Base-by-base conservation (phyloP, 164 flowering plant genomes). In the Echeveria elegans region DNA sequence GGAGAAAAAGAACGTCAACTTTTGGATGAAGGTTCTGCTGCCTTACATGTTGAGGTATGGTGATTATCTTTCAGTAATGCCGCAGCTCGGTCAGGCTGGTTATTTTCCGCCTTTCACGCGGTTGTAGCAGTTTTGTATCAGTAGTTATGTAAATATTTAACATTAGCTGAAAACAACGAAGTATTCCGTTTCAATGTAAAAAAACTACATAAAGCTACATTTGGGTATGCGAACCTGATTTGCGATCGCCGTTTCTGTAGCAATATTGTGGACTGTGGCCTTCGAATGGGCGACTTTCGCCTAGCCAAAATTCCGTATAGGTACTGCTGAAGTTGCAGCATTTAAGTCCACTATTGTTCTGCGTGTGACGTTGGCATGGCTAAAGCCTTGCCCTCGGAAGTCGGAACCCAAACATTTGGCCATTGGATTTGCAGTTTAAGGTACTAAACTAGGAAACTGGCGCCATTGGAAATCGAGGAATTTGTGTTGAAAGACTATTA, bases 301-400 rank as follows among this genome's bases (percentile, higher is more conserved):
- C n/a, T n/a, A n/a, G n/a, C n/a, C n/a, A n/a, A n/a, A n/a, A n/a
- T n/a, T n/a, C n/a, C n/a, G n/a, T n/a, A n/a, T n/a, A n/a, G n/a
- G n/a, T n/a, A n/a, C n/a, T n/a, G n/a, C n/a, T 2, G 71, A 40
- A 37, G 79, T 80, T 37, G 77, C n/a, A 67, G 66, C 65, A 82
- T 72, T 74, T 28, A 77, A 64, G 56, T 70, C 78, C 23, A 74
- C 65, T 28, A 77, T 48, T 43, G 84, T 37, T 26, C 69, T 80
- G 83, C 73, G 66, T 66, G 77, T 67, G 84, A 83, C 75, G 80
- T 77, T 31, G 89, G 56, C 76, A 80, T 71, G 26, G 84, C 78
- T 72, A n/a, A 74, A 71, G 63, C 86, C 89, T 74, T 81, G 91
- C 70, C 83, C 78, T 52, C 83, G 87, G n/a, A n/a, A n/a, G n/a